Percentiles rank a stretch among this genome's conserved stretches.
Conservation (phyloP, 1,284 basidiomycete species). For the Ganoderma multipileum region DNA sequence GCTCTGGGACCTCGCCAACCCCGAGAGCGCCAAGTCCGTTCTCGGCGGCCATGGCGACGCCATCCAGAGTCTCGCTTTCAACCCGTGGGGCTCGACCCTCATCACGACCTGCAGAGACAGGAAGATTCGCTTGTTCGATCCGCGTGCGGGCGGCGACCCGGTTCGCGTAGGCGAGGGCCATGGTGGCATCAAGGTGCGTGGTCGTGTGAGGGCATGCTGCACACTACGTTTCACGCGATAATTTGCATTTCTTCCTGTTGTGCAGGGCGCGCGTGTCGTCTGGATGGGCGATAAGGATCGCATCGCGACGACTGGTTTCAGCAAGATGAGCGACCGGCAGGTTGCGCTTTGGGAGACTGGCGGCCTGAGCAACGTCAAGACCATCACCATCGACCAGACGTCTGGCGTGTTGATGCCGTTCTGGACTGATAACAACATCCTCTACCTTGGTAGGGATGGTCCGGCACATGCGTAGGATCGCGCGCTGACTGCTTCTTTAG, state of each 20-base stretch:
- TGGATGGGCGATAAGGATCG: constrained; percentile 93
- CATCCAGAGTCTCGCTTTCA: constrained; percentile 89
- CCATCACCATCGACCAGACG: constrained; percentile 82
- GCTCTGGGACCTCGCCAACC: constrained; percentile 87
- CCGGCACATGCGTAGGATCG: not conserved
- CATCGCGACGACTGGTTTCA: constrained; percentile 94
- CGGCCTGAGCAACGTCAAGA: constrained; percentile 77
- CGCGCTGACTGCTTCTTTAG: constrained; percentile 41
- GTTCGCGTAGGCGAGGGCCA: constrained; percentile 89
- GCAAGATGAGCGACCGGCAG: constrained; percentile 94
- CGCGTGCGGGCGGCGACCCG: constrained; percentile 80
- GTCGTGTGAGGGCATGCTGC: constrained; percentile 7
- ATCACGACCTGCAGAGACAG: constrained; percentile 90
- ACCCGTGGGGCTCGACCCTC: constrained; percentile 79
- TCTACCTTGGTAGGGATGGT: constrained; percentile 80
- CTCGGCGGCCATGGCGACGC: constrained; percentile 86
- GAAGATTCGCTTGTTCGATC: constrained; percentile 92
- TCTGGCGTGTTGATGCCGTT: constrained; percentile 97
- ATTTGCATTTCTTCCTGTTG: not conserved
- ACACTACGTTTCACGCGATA: not conserved
- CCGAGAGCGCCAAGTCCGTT: constrained; percentile 67
- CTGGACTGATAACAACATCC: constrained; percentile 93
- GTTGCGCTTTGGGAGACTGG: constrained; percentile 88
- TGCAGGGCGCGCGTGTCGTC: constrained; percentile 76
- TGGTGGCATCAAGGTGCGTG: constrained; percentile 80